Evolutionary conservation across 176 grass and related monocot species (phyloP).

Genomic region (Carex pumila): DNA sequence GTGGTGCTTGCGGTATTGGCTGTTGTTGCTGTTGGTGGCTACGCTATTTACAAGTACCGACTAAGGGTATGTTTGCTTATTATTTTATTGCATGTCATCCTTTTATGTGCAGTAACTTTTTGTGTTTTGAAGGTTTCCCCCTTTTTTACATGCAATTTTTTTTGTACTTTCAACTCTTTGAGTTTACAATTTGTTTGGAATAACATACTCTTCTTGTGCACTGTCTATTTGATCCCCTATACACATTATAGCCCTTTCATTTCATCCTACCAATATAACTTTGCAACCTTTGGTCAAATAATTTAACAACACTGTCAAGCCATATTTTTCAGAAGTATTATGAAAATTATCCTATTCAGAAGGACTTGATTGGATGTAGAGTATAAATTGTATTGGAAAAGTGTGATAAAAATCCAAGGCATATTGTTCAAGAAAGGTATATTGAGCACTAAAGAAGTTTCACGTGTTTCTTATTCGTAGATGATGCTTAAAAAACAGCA

Average conservation of each 20-base stretch:
- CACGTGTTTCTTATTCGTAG: neutral
- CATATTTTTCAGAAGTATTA: neutral
- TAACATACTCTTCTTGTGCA: neutral
- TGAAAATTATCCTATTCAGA: neutral
- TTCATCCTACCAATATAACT: neutral
- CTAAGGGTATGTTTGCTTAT: conserved; percentile 21
- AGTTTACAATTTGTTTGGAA: neutral
- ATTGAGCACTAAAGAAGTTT: neutral
- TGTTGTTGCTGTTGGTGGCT: conserved; percentile 16
- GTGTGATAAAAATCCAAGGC: neutral
- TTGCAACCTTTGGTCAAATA: neutral
- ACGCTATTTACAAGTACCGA: conserved; percentile 23
- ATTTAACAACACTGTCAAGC: neutral
- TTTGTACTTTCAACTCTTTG: neutral
- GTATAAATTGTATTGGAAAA: neutral
- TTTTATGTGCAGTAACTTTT: neutral
- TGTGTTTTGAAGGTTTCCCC: neutral
- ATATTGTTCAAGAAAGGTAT: neutral
- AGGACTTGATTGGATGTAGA: neutral
- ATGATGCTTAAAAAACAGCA: neutral
- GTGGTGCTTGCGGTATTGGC: conserved; percentile 8
- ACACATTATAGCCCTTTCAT: neutral
- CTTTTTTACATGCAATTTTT: neutral
- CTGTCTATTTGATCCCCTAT: neutral
- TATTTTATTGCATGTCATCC: neutral